Base-by-base conservation (phyloP, 768 basidiomycete species). In the Arthromyces matolae region DNA sequence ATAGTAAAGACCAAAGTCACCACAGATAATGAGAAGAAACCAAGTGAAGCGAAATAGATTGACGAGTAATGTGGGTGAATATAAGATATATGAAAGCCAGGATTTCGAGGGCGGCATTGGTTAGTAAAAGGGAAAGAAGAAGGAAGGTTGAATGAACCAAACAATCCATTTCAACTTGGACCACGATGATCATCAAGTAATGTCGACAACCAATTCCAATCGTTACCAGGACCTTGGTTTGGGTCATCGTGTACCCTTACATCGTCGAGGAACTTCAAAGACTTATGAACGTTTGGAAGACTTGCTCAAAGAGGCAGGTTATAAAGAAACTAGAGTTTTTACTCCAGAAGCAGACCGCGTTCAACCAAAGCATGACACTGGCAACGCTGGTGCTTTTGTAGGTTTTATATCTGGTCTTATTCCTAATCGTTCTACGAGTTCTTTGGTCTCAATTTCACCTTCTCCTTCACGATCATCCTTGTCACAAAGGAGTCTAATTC, bases 251-350 rank as follows among this genome's bases (percentile, higher is more conserved):
- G 83, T 88, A 5, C 89, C 86, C 0, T 69, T 90, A 12, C 88
- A 90, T 60, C 76, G 86, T 19, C 72, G 89, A 46, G 89, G 89
- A 1, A 90, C 80, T 16, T 89, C 89, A 2, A 80, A 78, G 52
- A 88, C 81, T 4, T 93, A 91, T 54, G 91, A 93, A 55, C 76
- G 81, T 5, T 75, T 95, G 16, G 93, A 93, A 54, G 89, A 93
- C 66, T 72, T 96, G 14, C 74, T 96, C 22, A 74, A 80, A 41
- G 87, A 92, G 62, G 90, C 90, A 1, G 93, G 93, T 2, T 94
- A 93, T 73, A 92, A 91, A 64, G 93, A 95, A 61, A 93, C 91
- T 3, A 79, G 92, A 34, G 77, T 96, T 9, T 88, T 89, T 58
- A 93, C 93, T 0, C 92, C 93, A 7, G 89, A 93, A 64, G 71